Conservation (phyloP, 768 basidiomycete species). For the Russula sp. region DNA sequence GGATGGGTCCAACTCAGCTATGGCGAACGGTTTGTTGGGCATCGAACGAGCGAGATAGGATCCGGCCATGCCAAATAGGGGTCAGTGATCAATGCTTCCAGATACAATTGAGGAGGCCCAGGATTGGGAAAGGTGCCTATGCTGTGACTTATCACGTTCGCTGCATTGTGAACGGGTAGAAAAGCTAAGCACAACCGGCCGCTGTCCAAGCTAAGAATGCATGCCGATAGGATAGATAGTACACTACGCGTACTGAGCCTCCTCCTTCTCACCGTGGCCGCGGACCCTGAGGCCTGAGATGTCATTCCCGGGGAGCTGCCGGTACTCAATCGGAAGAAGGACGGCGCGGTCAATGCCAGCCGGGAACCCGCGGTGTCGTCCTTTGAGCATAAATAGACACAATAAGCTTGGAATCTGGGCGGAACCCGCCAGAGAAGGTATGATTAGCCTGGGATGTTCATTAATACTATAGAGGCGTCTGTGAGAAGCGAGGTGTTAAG, state of each 20-base stretch:
- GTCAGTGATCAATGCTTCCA: too few relatives aligned
- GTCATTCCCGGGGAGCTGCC: not conserved
- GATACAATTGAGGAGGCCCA: too few relatives aligned
- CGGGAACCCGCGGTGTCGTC: conserved; percentile 82
- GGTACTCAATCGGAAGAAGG: conserved; percentile 64
- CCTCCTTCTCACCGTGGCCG: not conserved
- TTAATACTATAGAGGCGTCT: conserved; percentile 10
- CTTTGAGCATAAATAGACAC: conserved; percentile 87
- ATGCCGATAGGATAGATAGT: not conserved
- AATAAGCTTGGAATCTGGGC: conserved; percentile 85
- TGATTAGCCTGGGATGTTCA: conserved; percentile 53
- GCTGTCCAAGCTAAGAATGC: not conserved
- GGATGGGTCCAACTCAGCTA: not conserved
- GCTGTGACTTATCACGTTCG: not conserved
- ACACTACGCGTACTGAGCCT: not conserved
- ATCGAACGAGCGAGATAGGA: too few relatives aligned
- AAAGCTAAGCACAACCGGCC: not conserved
- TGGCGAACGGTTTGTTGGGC: too few relatives aligned
- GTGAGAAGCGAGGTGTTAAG: not conserved
- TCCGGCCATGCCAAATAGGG: too few relatives aligned
- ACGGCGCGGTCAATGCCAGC: conserved; percentile 86
- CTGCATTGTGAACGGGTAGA: not conserved
- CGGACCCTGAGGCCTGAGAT: not conserved
- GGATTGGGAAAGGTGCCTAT: not conserved
- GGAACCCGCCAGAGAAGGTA: conserved; percentile 73